Conservation (phyloP, 2,329 filamentous ascomycete species). For the Diaporthe batatas region DNA sequence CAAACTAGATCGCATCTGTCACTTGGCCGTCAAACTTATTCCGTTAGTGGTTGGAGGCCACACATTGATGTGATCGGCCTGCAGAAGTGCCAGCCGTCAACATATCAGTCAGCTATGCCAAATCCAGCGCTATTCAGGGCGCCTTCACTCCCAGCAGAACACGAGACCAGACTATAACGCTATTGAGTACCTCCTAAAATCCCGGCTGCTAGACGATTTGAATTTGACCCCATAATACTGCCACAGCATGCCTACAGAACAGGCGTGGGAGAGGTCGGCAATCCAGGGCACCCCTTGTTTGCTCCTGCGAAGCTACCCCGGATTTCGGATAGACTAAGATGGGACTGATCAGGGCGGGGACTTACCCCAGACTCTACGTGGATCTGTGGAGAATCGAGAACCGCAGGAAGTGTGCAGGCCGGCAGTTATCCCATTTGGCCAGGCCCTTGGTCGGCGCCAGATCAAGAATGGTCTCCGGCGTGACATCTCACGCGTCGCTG, state of each 20-base stretch:
- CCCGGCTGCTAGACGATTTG: neutral
- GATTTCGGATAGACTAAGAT: constrained; percentile 15
- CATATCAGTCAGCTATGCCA: constrained; percentile 24
- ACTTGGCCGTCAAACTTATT: neutral
- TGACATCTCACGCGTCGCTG: constrained; percentile 5
- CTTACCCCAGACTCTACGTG: neutral
- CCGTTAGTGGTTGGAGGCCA: neutral
- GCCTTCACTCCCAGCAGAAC: neutral
- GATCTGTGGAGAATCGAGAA: neutral
- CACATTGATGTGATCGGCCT: constrained; percentile 8
- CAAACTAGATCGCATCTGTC: constrained; percentile 3
- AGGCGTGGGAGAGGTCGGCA: neutral
- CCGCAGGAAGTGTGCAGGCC: constrained; percentile 1
- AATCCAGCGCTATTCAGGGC: constrained; percentile 18
- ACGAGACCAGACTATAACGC: neutral
- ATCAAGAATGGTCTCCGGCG: neutral
- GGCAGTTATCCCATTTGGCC: constrained; percentile 41
- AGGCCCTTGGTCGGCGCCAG: neutral
- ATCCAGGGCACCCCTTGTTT: constrained; percentile 11
- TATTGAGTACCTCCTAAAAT: neutral
- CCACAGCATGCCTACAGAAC: neutral
- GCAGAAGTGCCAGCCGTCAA: constrained; percentile 23
- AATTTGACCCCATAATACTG: neutral
- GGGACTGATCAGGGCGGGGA: constrained; percentile 12
- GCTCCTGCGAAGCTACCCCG: constrained; percentile 32